Evolutionary conservation across 2,329 filamentous ascomycete genomes (phyloP), one percentile per base, ranked within the genome.

Genomic region (Diaporthe citrichinensis): DNA sequence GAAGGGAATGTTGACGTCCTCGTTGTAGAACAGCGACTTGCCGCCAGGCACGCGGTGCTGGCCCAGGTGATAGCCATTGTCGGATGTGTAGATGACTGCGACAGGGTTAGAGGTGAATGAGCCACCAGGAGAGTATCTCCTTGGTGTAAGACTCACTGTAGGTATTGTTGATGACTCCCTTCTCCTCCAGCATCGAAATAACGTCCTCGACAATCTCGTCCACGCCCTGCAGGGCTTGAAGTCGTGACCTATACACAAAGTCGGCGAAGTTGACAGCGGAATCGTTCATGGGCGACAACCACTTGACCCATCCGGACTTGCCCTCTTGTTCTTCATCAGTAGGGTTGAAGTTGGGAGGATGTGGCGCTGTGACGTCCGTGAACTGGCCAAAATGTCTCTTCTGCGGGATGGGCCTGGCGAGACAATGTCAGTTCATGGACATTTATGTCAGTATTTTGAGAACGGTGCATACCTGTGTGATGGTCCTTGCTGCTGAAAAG

Each of bases 201-300:
- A 84, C 79, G 67, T 84, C 82, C 41, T 81, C 78, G 5, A 84
- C 77, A 4, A 84, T 82, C 28, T 84, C 82, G 55, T 84, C 82
- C 0, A 84, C 77, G 4, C 82, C 81, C 23, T 78, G 74, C 2
- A 83, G 75, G 0, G 80, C 76, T n/a, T 80, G 78, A 1, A 80
- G 62, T 1, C 82, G 78, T 17, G 67, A 62, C 0, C 77, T 76
- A 39, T 78, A 81, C 10, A 78, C 75, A 6, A 77, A 69, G 58
- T 81, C 80, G 0, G 67, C 74, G 15, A 78, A 78, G 5, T 73
- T 74, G 34, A 79, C 67, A 4, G 76, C 62, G 2, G 72, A 76
- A 8, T 78, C 68, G 49, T 80, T 79, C 74, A 80, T 73, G 10
- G 65, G 74, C 20, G 71, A 73, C 1, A 80, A 59, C 3, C 77